Conservation (phyloP, 352 stramenopile genomes). For the Phytophthora lateralis region DNA sequence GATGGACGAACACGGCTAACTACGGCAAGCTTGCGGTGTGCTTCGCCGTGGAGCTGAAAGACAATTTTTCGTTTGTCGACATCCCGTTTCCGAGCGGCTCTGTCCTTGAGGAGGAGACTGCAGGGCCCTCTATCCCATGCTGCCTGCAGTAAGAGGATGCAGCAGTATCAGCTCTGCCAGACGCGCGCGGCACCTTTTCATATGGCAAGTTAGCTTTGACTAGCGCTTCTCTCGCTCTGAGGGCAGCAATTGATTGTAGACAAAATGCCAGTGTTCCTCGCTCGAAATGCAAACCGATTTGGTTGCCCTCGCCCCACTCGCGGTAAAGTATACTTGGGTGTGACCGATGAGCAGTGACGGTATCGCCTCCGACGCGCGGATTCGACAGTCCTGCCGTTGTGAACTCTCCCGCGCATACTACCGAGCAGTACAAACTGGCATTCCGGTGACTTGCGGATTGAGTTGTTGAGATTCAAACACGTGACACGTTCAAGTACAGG, state of each 20-base stretch:
- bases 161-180: background rate
- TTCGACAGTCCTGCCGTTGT: conserved; percentile 6
- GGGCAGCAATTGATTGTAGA: conserved; percentile 11
- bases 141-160: conserved; percentile 27
- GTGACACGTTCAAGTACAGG: conserved; percentile 6
- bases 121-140: conserved; percentile 23
- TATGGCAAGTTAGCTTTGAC: background rate
- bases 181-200: background rate
- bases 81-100: conserved; percentile 42
- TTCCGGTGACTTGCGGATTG: conserved; percentile 4
- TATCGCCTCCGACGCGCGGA: conserved; percentile 6
- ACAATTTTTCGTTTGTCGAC: conserved; percentile 49
- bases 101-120: conserved; percentile 6
- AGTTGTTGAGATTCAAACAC: background rate
- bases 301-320: background rate
- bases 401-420: conserved; percentile 7
- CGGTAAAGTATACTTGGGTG: background rate
- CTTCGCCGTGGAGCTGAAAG: conserved; percentile 55
- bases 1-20: conserved; percentile 69
- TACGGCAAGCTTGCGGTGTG: conserved; percentile 52
- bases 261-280: background rate
- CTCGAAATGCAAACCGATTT: background rate
- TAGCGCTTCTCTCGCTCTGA: background rate
- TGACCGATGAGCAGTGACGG: conserved; percentile 1
- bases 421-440: background rate